These are phyloP conservation scores for Iris macrosiphon DNA, from an alignment of 106 monocot species.

Conservation along the genomic window DNA sequence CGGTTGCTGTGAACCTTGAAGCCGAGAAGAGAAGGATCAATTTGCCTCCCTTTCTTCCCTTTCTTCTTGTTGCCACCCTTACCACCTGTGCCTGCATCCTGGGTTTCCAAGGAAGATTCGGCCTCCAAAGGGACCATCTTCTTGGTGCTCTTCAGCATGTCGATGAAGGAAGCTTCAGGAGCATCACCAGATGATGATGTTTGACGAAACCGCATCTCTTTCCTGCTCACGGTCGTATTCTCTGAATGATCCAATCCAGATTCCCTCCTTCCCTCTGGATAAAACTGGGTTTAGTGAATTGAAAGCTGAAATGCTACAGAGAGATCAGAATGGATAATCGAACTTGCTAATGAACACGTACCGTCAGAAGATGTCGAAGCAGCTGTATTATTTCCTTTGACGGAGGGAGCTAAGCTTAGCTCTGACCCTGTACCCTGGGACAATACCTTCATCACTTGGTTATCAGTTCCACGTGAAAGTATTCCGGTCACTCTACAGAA, in stretches of 20 bases:
- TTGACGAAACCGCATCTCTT: slow-evolving; percentile 10
- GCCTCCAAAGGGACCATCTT: not conserved
- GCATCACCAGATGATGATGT: slow-evolving; percentile 36
- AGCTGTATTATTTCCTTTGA: slow-evolving; percentile 10
- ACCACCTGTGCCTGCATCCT: slow-evolving; percentile 18
- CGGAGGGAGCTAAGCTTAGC: not conserved
- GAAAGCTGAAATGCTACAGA: not conserved
- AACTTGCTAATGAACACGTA: too few relatives aligned
- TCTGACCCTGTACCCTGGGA: slow-evolving; percentile 11
- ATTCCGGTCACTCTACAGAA: slow-evolving; percentile 3
- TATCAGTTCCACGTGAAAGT: slow-evolving; percentile 8
- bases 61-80: slow-evolving; percentile 50
- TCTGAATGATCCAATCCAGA: not conserved
- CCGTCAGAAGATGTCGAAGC: slow-evolving; percentile 21
- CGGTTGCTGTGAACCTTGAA: slow-evolving; percentile 87
- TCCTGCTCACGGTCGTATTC: not conserved
- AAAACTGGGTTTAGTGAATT: not conserved
- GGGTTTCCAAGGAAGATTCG: not conserved
- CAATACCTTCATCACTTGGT: slow-evolving; percentile 3
- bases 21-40: slow-evolving; percentile 70
- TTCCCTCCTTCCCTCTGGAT: slow-evolving; percentile 4
- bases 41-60: slow-evolving; percentile 77
- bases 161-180: slow-evolving; percentile 53
- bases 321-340: too few relatives aligned
- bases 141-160: slow-evolving; percentile 29